Conservation (phyloP, 1,139 yeast genomes). For the Hansenula lynferdii region DNA sequence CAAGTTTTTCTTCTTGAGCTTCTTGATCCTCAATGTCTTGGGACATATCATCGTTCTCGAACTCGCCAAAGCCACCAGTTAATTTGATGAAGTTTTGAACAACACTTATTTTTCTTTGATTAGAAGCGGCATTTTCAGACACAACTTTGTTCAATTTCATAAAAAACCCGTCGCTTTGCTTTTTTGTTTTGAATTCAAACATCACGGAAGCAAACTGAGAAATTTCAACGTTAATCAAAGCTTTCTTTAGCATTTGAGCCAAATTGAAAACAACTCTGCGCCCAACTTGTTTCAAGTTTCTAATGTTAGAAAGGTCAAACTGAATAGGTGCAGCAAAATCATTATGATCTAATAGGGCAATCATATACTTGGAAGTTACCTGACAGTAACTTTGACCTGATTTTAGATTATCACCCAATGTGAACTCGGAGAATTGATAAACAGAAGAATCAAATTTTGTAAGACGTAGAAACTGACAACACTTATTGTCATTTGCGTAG, state of each 20-base stretch:
- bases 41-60: slow-evolving; percentile 9
- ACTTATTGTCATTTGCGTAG: slow-evolving; percentile 16
- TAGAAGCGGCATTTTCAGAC: slow-evolving; percentile 8
- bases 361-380: slow-evolving; percentile 6
- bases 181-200: slow-evolving; percentile 17
- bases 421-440: slow-evolving; percentile 3
- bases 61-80: slow-evolving; percentile 16
- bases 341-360: slow-evolving; percentile 11
- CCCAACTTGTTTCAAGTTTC: slow-evolving; percentile 1
- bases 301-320: slow-evolving; percentile 8
- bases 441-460: slow-evolving; percentile 5
- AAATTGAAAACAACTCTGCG: slow-evolving; percentile 6
- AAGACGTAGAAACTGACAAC: slow-evolving; percentile 10
- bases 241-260: slow-evolving; percentile 6
- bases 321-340: slow-evolving; percentile 17
- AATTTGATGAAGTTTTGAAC: slow-evolving; percentile 26
- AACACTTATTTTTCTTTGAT: slow-evolving; percentile 17
- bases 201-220: background rate
- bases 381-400: slow-evolving; percentile 13
- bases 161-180: slow-evolving; percentile 10
- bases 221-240: slow-evolving; percentile 7
- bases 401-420: slow-evolving; percentile 4
- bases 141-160: slow-evolving; percentile 16
- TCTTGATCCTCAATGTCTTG: slow-evolving; percentile 4
- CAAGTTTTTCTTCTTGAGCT: background rate